Conservation (phyloP, 2,329 filamentous ascomycete genomes). For the Colletotrichum paranaense region DNA sequence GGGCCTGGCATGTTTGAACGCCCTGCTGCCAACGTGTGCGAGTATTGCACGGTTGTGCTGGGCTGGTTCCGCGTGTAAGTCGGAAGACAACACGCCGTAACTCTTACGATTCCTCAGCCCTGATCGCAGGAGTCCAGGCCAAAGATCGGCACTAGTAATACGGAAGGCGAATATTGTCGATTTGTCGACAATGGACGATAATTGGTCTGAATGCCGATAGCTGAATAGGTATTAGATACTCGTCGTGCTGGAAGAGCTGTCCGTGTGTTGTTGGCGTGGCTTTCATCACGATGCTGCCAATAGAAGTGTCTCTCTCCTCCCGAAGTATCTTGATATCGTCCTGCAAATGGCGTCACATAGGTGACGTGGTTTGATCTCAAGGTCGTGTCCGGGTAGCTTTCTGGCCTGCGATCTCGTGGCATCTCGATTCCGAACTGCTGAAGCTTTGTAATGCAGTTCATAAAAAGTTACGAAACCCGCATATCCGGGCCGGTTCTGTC, state of each 20-base stretch:
- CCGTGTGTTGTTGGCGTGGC: background rate
- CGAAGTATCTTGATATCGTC: background rate
- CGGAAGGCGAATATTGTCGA: slow-evolving; percentile 49
- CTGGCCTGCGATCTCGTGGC: background rate
- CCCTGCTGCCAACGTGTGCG: slow-evolving; percentile 38
- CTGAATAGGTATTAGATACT: slow-evolving; percentile 37
- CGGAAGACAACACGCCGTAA: background rate
- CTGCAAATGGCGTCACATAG: background rate
- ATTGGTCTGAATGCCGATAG: slow-evolving; percentile 48
- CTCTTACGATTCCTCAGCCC: background rate
- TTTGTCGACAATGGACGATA: slow-evolving; percentile 53
- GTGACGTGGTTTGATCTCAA: background rate
- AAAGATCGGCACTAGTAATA: slow-evolving; percentile 48
- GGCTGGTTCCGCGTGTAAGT: slow-evolving; percentile 49
- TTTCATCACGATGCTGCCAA: background rate
- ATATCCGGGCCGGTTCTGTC: slow-evolving; percentile 23
- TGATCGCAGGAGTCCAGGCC: slow-evolving; percentile 40
- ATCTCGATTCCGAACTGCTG: background rate
- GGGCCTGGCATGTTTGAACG: slow-evolving; percentile 44
- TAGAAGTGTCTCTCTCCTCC: background rate
- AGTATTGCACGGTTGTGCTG: slow-evolving; percentile 45
- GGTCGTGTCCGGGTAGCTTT: background rate
- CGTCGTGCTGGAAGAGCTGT: background rate
- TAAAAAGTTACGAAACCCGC: slow-evolving; percentile 4
- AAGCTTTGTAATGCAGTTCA: background rate